phyloP scores from a whole-genome alignment of 2,329 filamentous ascomycete species.

The Zasmidium cellare region DNA sequence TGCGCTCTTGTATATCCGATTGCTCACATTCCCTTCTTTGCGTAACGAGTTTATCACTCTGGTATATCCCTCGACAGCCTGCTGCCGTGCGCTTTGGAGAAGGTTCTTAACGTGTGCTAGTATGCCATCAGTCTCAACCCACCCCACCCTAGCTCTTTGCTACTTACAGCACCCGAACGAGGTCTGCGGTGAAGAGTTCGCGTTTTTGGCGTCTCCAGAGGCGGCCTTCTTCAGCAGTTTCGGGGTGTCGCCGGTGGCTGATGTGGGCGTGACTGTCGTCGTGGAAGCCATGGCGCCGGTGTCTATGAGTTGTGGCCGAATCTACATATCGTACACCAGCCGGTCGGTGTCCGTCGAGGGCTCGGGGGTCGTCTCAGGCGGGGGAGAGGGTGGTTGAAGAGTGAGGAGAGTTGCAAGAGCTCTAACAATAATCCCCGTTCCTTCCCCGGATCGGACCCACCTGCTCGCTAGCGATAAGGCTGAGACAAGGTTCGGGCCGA shows the following conservation, averaged over 20 bases:
- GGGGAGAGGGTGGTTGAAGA: too few species aligned
- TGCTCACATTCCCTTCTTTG: conserved; percentile 66
- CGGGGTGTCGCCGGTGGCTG: conserved; percentile 39
- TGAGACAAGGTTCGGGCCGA: too few species aligned
- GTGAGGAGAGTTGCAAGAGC: too few species aligned
- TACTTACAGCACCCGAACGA: conserved; percentile 21
- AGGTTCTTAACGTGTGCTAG: conserved; percentile 72
- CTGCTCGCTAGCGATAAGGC: too few species aligned
- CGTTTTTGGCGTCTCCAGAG: conserved; percentile 37
- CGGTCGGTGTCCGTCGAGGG: too few species aligned
- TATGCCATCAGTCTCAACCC: conserved; percentile 31
- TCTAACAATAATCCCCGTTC: too few species aligned
- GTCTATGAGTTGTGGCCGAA: not conserved
- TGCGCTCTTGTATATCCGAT: conserved; percentile 62
- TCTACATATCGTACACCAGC: not conserved
- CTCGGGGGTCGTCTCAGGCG: too few species aligned
- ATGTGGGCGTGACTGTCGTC: conserved; percentile 41
- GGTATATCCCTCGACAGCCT: conserved; percentile 70
- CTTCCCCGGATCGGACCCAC: too few species aligned
- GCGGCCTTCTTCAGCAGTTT: conserved; percentile 41
- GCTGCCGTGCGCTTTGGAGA: conserved; percentile 66
- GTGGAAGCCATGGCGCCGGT: conserved; percentile 23
- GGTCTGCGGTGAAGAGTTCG: conserved; percentile 32
- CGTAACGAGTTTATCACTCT: conserved; percentile 69
- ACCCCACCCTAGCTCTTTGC: not conserved